Evolutionary conservation across 495 filamentous ascomycete species (phyloP), one percentile per base, ranked within the genome.

Genomic region (Podospora didyma): DNA sequence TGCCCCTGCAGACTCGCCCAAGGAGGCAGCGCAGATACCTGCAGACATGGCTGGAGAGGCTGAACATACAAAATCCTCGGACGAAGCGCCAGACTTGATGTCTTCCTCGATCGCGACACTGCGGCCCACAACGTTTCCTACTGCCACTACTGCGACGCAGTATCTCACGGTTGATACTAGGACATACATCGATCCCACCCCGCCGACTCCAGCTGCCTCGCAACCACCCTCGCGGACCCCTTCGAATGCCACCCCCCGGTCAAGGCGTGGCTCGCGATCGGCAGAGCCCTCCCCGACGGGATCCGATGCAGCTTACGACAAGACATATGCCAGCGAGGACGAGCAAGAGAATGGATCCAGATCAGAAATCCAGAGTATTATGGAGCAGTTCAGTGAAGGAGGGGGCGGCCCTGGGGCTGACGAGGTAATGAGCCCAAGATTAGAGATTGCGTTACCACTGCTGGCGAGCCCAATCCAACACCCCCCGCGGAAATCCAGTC

Each of bases 331-430:
- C 49, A 85, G 80, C 51, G 77, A 81, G 57, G 79, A 81, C 57
- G 76, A 82, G 51, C 77, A 78, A 31, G 84, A 87, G 49, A 82
- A 80, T n/a, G 82, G 81, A 24, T 90, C 90, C 3, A 85, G 85
- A 51, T 85, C 86, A 1, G 94, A 97, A 67, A 97, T 98, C 49
- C 90, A 97, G 71, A 96, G 80, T 64, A 97, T 98, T 59, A 96
- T 98, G 87, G 92, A 92, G 58, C 87, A 86, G 63, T 90, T 90
- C 53, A 83, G 84, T 61, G 84, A 87, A 61, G 82, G 82, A 19
- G 81, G 81, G 2, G 82, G 83, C 49, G 87, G 83, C 11, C 84
- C 80, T 11, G 84, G 77, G 26, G 80, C 84, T 53, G 82, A 90
- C 10, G 88, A 90, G 69, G 88, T 92, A 58, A 89, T 91, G 86